These are phyloP conservation scores for Gynochthodes officinalis DNA, from an alignment of 257 asterid species.

Conservation along the genomic window DNA sequence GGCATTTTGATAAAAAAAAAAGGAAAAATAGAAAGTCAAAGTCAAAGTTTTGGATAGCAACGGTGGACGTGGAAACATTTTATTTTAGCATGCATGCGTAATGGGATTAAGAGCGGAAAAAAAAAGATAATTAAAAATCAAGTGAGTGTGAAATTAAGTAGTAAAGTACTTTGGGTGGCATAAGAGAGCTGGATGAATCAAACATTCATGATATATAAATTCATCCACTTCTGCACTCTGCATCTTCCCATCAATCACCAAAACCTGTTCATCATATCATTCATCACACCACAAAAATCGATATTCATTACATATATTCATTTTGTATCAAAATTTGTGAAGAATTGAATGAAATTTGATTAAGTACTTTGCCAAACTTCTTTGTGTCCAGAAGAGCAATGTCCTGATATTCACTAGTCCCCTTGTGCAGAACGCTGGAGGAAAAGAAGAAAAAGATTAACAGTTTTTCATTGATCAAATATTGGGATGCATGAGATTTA, in stretches of 20 bases:
- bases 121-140: not conserved
- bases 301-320: not conserved
- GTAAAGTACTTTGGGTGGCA: slow-evolving; percentile 70
- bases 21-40: not conserved
- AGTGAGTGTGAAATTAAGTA: slow-evolving; percentile 17
- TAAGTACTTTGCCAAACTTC: slow-evolving; percentile 75
- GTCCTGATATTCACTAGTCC: slow-evolving; percentile 90
- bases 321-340: not conserved
- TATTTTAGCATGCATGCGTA: slow-evolving; percentile 19
- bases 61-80: not conserved
- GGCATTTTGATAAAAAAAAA: not conserved
- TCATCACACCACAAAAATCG: not conserved
- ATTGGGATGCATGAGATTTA: too few relatives aligned
- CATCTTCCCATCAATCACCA: slow-evolving; percentile 99
- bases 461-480: too few relatives aligned
- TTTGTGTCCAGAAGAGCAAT: slow-evolving; percentile 93
- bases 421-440: slow-evolving; percentile 73
- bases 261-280: slow-evolving; percentile 34
- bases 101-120: not conserved
- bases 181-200: slow-evolving; percentile 90
- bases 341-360: not conserved
- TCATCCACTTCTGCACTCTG: slow-evolving; percentile 98
- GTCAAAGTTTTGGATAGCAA: slow-evolving; percentile 4
- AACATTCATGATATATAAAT: slow-evolving; percentile 91
- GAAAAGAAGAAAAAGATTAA: not conserved